These are phyloP conservation scores for Aechmea fasciata DNA, from an alignment of 176 grass and related monocot species.

Conservation along the genomic window DNA sequence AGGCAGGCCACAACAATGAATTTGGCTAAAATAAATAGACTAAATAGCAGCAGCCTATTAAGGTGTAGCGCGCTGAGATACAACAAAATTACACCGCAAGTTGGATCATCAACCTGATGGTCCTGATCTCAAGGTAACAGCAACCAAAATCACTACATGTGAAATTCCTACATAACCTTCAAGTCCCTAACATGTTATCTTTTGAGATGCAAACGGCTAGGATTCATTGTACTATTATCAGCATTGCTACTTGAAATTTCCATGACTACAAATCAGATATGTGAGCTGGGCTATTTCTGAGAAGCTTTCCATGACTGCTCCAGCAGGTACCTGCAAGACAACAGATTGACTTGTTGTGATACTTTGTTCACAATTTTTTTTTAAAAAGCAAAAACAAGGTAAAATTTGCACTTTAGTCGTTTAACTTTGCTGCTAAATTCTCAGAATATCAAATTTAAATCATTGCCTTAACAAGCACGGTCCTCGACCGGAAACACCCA, in stretches of 20 bases:
- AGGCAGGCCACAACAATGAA: no score
- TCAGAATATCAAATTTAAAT: no score
- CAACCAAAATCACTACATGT: background rate
- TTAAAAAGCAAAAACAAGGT: conserved; percentile 1
- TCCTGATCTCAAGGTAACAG: background rate
- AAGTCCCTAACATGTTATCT: background rate
- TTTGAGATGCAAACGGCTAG: background rate
- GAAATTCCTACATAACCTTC: background rate
- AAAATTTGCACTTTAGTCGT: background rate
- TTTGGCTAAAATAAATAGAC: no score
- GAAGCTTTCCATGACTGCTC: conserved; percentile 33
- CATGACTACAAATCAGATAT: background rate
- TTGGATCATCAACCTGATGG: background rate
- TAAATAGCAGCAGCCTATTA: no score
- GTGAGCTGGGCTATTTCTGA: background rate
- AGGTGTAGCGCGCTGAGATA: no score
- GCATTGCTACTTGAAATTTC: background rate
- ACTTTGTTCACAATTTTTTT: background rate
- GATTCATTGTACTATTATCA: background rate
- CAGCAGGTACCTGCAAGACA: conserved; percentile 33
- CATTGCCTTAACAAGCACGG: no score
- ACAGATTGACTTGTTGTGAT: background rate
- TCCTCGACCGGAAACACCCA: no score
- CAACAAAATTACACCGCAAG: background rate
- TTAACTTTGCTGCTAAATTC: no score